Conservation (phyloP, 768 basidiomycete species). For the Boletus sp. region DNA sequence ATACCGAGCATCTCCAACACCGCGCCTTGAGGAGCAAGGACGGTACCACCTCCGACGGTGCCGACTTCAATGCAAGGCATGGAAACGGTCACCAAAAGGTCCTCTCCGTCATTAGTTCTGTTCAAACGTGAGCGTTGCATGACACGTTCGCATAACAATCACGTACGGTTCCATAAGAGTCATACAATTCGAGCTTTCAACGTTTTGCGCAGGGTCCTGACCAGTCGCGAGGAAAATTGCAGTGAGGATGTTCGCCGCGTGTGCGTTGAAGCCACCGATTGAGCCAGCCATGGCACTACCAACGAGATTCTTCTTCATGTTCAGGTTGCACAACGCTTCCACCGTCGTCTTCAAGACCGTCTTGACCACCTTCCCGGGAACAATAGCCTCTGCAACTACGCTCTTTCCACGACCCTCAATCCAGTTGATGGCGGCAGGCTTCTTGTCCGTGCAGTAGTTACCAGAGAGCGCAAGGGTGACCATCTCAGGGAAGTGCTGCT, state of each 20-base stretch:
- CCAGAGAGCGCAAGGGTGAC: conserved; percentile 85
- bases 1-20: conserved; percentile 94
- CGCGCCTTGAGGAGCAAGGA: conserved; percentile 84
- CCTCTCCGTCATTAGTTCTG: conserved; percentile 84
- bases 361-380: conserved; percentile 87
- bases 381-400: conserved; percentile 91
- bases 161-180: conserved; percentile 97
- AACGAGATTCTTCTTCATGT: conserved; percentile 94
- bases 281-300: conserved; percentile 98
- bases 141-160: neutral
- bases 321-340: conserved; percentile 81
- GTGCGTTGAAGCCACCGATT: conserved; percentile 98
- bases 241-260: conserved; percentile 95
- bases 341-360: conserved; percentile 95
- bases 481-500: conserved; percentile 86
- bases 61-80: conserved; percentile 99
- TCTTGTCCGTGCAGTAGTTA: conserved; percentile 99
- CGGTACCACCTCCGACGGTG: conserved; percentile 94
- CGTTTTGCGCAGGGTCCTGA: conserved; percentile 98
- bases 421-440: conserved; percentile 99
- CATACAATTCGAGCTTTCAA: conserved; percentile 98
- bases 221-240: conserved; percentile 95
- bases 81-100: conserved; percentile 87
- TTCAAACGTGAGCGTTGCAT: conserved; percentile 3
- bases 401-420: conserved; percentile 98